These are phyloP conservation scores for Sarcodon aspratus DNA, from an alignment of 768 basidiomycete species.

Conservation along the genomic window DNA sequence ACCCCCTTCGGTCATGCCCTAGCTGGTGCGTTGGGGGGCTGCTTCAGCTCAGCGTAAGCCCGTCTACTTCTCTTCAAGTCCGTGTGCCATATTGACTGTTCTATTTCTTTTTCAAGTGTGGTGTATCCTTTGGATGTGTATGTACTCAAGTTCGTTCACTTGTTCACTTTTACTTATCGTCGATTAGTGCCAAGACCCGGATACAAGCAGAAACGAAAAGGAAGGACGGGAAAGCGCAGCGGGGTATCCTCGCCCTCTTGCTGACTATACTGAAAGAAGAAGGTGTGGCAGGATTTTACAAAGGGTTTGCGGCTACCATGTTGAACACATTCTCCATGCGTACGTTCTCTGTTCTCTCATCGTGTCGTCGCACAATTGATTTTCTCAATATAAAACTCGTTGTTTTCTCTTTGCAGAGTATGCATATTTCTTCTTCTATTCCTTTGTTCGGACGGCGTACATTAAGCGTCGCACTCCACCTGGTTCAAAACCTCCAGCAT, in stretches of 20 bases:
- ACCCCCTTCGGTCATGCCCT: slow-evolving; percentile 86
- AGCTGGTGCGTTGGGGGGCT: slow-evolving; percentile 87
- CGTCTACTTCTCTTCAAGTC: slow-evolving; percentile 2
- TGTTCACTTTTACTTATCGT: slow-evolving; percentile 4
- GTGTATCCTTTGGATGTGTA: slow-evolving; percentile 96
- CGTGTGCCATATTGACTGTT: not conserved
- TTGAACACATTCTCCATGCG: slow-evolving; percentile 97
- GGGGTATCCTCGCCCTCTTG: slow-evolving; percentile 54
- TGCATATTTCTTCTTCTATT: slow-evolving; percentile 99
- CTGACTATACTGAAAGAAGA: slow-evolving; percentile 67
- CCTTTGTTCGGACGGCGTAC: slow-evolving; percentile 77
- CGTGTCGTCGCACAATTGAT: too few species aligned
- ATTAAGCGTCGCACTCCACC: slow-evolving; percentile 57
- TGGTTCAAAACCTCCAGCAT: slow-evolving; percentile 46
- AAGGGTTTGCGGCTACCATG: slow-evolving; percentile 94
- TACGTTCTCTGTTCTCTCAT: slow-evolving; percentile 29
- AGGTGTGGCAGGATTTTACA: slow-evolving; percentile 75
- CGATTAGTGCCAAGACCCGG: slow-evolving; percentile 76
- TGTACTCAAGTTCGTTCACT: slow-evolving; percentile 16
- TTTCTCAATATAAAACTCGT: not conserved
- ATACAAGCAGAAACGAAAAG: slow-evolving; percentile 73
- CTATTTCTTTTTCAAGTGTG: slow-evolving; percentile 32
- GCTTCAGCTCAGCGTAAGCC: slow-evolving; percentile 87
- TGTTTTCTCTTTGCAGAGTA: slow-evolving; percentile 50
- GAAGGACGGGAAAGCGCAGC: slow-evolving; percentile 31